phyloP scores from a whole-genome alignment of 2,329 filamentous ascomycete genomes.

The Colletotrichum camelliae region DNA sequence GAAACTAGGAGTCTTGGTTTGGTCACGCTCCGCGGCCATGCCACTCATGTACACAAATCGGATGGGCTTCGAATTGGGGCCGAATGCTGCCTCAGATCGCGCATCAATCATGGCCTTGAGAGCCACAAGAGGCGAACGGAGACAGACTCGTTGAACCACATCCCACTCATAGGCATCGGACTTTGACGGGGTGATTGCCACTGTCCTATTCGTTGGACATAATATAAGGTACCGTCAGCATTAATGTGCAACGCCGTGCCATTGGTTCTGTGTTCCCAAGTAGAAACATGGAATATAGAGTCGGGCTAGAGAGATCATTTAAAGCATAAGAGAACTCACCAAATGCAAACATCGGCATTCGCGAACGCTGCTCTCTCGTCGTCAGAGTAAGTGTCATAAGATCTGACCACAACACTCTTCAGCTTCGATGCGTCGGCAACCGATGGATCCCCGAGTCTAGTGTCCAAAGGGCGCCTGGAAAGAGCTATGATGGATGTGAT shows the following conservation, averaged over 20 bases:
- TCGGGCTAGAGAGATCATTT: background rate
- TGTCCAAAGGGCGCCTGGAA: slow-evolving; percentile 37
- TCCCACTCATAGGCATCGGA: slow-evolving; percentile 33
- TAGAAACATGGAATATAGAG: background rate
- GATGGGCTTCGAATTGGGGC: slow-evolving; percentile 33
- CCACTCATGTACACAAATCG: slow-evolving; percentile 55
- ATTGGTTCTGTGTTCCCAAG: background rate
- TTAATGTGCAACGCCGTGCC: background rate
- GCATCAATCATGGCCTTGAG: slow-evolving; percentile 25
- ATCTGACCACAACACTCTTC: slow-evolving; percentile 40
- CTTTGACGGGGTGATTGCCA: slow-evolving; percentile 29
- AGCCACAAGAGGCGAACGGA: slow-evolving; percentile 36
- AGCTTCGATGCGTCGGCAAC: background rate
- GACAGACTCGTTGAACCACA: slow-evolving; percentile 44
- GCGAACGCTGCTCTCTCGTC: slow-evolving; percentile 41
- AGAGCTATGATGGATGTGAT: slow-evolving; percentile 48
- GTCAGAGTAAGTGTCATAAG: slow-evolving; percentile 47
- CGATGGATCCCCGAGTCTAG: background rate
- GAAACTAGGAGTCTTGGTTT: slow-evolving; percentile 42
- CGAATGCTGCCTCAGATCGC: background rate
- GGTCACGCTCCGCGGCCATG: slow-evolving; percentile 46
- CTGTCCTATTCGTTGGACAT: slow-evolving; percentile 35
- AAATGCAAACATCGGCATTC: slow-evolving; percentile 34
- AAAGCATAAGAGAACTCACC: background rate
- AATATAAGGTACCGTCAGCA: background rate